Percentiles rank a stretch among this genome's conserved stretches.
phyloP scores from a whole-genome alignment of 306 rosid genomes.

The Geum urbanum region DNA sequence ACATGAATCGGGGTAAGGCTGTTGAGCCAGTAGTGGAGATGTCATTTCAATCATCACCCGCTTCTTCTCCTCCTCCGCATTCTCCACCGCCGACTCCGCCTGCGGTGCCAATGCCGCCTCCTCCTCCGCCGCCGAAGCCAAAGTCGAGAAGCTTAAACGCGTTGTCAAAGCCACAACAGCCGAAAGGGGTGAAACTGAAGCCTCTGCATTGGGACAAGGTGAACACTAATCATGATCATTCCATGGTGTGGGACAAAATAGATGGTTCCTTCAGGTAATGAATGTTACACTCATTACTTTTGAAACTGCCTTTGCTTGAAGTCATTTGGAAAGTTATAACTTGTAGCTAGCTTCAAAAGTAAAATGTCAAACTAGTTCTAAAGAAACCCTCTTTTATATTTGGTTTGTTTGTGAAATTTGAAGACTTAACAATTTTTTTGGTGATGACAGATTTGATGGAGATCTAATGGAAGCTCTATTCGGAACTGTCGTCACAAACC shows the following conservation, averaged over 20 bases:
- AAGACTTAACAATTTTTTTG: neutral
- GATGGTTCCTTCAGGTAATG: conserved; percentile 76
- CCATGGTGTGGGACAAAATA: conserved; percentile 96
- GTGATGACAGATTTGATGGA: conserved; percentile 63
- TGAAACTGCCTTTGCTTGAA: no score
- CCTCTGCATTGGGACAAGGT: conserved; percentile 93
- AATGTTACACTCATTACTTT: neutral
- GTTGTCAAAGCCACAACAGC: conserved; percentile 36
- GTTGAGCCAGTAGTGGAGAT: conserved; percentile 15
- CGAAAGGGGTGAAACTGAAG: conserved; percentile 51
- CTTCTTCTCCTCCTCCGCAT: conserved; percentile 21
- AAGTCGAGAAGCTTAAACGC: conserved; percentile 39
- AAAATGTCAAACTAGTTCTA: no score
- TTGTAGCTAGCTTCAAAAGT: no score
- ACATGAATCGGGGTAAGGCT: conserved; percentile 22
- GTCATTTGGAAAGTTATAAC: no score
- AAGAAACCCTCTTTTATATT: neutral
- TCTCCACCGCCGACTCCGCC: conserved; percentile 23
- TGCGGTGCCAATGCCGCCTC: neutral
- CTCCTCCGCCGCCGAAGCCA: conserved; percentile 26
- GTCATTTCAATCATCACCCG: conserved; percentile 15
- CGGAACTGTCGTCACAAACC: conserved; percentile 52
- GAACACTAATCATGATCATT: conserved; percentile 57
- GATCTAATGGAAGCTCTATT: conserved; percentile 95
- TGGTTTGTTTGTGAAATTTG: neutral